Evolutionary conservation across 169 alveolate genomes (phyloP).

Genomic region (Plasmodium inui): DNA sequence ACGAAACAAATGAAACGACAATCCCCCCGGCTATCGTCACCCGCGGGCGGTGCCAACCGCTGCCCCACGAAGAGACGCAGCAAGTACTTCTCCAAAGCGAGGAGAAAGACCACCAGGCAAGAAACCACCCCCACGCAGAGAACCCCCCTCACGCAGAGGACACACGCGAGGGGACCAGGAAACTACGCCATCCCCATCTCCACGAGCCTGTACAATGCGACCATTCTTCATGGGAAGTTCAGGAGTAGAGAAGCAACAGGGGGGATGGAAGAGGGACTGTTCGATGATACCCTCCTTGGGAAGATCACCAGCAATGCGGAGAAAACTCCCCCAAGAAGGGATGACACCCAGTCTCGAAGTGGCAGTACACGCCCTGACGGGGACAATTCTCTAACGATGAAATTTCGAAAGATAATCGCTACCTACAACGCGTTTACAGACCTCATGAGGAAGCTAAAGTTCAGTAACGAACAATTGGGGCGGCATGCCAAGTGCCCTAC

Average conservation of each 20-base stretch:
- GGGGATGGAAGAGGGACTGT: background rate
- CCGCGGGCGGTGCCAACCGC: background rate
- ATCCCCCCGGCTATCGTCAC: background rate
- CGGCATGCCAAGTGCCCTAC: slow-evolving; percentile 4
- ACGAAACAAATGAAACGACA: background rate
- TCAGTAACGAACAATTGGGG: slow-evolving; percentile 2
- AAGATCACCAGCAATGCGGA: background rate
- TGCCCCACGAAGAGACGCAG: slow-evolving; percentile 10
- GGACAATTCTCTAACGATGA: background rate
- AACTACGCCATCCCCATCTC: slow-evolving; percentile 11
- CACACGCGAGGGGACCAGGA: background rate
- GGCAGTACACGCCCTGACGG: background rate
- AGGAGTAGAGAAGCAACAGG: background rate
- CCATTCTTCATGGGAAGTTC: background rate
- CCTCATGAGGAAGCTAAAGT: slow-evolving; percentile 23
- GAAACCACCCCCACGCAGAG: background rate
- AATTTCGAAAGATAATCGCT: slow-evolving; percentile 11
- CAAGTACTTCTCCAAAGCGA: slow-evolving; percentile 24
- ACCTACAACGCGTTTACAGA: background rate
- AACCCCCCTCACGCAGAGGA: background rate
- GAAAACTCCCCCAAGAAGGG: background rate
- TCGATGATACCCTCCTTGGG: background rate
- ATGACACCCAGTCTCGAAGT: background rate
- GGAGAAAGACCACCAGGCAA: background rate
- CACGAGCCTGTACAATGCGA: slow-evolving; percentile 11